A percentile compares a stretch with the other conserved stretches of the same genome.
These are phyloP conservation scores for Hymenoscyphus salicellus DNA, from an alignment of 2,329 filamentous ascomycete genomes.

Conservation along the genomic window DNA sequence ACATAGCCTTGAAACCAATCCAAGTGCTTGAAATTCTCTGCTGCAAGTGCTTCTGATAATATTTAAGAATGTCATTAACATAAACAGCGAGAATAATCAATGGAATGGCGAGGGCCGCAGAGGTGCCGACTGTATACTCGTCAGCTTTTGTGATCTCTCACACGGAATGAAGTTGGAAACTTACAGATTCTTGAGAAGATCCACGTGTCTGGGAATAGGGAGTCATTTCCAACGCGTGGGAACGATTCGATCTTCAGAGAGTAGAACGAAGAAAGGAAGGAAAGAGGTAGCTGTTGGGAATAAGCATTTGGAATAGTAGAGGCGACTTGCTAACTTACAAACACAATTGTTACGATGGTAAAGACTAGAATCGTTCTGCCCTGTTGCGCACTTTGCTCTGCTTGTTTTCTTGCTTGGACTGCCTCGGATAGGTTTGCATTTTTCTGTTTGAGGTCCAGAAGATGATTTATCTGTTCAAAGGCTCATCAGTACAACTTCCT, in stretches of 20 bases:
- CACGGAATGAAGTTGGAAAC: background rate
- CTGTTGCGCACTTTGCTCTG: background rate
- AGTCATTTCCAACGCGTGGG: background rate
- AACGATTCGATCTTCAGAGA: background rate
- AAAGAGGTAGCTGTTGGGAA: background rate
- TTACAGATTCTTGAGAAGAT: background rate
- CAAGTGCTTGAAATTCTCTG: background rate
- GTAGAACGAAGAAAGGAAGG: conserved; percentile 2
- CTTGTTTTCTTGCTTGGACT: background rate
- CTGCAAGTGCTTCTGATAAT: background rate
- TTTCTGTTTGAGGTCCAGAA: conserved; percentile 8
- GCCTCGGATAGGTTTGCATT: conserved; percentile 4
- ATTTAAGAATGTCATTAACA: background rate
- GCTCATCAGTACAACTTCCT: background rate
- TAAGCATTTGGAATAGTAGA: background rate
- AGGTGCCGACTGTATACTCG: background rate
- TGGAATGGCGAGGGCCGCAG: background rate
- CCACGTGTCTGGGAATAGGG: background rate
- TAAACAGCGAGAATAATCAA: background rate
- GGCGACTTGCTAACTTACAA: background rate
- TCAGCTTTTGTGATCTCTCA: background rate
- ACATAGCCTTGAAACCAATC: background rate
- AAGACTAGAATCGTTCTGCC: background rate
- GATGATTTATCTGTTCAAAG: background rate
- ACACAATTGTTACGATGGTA: background rate